These are phyloP conservation scores for Noccaea caerulescens DNA, from an alignment of 345 rosid species.

Conservation along the genomic window DNA sequence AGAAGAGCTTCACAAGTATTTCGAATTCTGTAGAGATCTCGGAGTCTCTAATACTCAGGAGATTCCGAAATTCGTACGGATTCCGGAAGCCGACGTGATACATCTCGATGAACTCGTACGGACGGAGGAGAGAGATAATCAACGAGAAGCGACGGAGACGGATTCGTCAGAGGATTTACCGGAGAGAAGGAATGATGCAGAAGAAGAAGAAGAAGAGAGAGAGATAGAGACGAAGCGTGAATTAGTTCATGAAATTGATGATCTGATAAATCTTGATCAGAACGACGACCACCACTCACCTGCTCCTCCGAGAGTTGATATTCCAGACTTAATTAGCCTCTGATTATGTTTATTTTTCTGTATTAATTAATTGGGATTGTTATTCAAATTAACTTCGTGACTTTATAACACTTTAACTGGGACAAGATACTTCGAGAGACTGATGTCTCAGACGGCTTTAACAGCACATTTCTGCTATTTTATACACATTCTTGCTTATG, in stretches of 20 bases:
- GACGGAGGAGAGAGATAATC: constrained; percentile 25
- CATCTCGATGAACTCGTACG: constrained; percentile 54
- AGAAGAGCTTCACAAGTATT: constrained; percentile 49
- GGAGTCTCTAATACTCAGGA: constrained; percentile 62
- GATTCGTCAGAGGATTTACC: background rate
- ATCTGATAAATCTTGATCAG: constrained; percentile 29
- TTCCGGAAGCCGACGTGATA: constrained; percentile 55
- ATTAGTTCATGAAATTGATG: constrained; percentile 4
- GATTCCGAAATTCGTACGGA: constrained; percentile 48
- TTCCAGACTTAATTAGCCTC: constrained; percentile 46
- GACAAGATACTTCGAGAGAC: too few relatives aligned
- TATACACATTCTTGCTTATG: too few relatives aligned
- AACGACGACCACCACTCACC: background rate
- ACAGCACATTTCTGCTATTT: too few relatives aligned
- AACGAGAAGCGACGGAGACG: background rate
- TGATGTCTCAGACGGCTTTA: too few relatives aligned
- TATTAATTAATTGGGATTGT: background rate
- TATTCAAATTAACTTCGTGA: background rate
- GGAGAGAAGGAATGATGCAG: constrained; percentile 3
- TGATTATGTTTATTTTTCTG: constrained; percentile 11
- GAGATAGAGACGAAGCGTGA: background rate
- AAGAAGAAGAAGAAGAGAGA: background rate
- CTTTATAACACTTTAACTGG: too few relatives aligned
- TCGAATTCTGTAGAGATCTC: constrained; percentile 56
- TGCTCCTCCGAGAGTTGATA: constrained; percentile 15